Base-by-base conservation (phyloP, 2,329 filamentous ascomycete genomes). In the Diaporthe vexans region DNA sequence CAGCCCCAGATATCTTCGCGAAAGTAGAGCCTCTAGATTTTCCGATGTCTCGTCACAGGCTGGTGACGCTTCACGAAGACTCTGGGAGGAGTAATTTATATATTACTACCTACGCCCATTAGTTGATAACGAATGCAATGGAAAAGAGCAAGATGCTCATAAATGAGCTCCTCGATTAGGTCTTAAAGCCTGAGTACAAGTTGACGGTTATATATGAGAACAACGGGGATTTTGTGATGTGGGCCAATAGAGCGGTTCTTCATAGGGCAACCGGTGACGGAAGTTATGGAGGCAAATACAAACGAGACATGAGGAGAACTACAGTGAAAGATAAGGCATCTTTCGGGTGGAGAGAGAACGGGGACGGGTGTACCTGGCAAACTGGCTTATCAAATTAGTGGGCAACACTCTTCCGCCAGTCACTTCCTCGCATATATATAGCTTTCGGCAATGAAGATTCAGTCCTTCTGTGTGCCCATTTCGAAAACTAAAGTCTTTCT, bases 41-140 rank as follows among this genome's bases (percentile, higher is more conserved):
- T 77, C 63, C 71, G 8, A 58, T 77, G 82, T 76, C 78, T 33
- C 77, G 82, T 11, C 86, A 88, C 76, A 79, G 79, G 48, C 77
- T 88, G 1, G 75, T 87, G 0, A 85, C 87, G 77, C 78, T 71
- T 4, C 86, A 88, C 63, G 71, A 72, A 52, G 81, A 83, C 0
- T 83, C 80, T 10, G 84, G 83, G 4, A 78, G 86, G 3, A 84
- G 81, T 80, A 87, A 85, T 69, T 61, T 88, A 19, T 88, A 88
- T 75, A 80, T 87, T 46, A 83, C 85, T 0, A 79, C 81, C 5
- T 84, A 87, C 75, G 80, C 82, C 10, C 85, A 87, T 76, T 85
- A 87, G 74, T 80, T 87, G 85, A 86, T 72, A 78, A 79, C 48
- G 21, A 82, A 59, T 68, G 71, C 56, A 51, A 51, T 78, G 11